Percentiles rank a stretch among this genome's conserved stretches.
Evolutionary conservation across 164 flowering plant genomes (phyloP).

Genomic region (Houttuynia cordata): DNA sequence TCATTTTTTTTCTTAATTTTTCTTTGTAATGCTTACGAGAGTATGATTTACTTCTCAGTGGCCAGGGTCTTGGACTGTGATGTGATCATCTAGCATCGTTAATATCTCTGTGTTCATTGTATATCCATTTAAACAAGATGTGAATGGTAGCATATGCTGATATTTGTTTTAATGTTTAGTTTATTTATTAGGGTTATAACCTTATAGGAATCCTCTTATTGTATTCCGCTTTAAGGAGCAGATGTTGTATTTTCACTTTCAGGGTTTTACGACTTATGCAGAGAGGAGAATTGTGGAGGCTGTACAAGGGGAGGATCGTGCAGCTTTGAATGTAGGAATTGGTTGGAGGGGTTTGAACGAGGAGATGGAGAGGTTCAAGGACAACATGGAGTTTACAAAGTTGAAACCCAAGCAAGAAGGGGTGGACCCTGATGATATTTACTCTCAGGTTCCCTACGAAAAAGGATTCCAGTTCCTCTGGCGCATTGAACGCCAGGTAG

Average conservation of each 20-base stretch:
- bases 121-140: no score
- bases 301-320: constrained; percentile 82
- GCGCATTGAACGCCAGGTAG: constrained; percentile 93
- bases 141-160: no score
- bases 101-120: no score
- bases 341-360: constrained; percentile 81
- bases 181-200: background rate
- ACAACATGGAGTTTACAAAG: constrained; percentile 87
- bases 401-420: constrained; percentile 85
- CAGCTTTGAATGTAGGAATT: constrained; percentile 75
- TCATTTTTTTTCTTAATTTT: no score
- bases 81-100: no score
- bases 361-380: constrained; percentile 81
- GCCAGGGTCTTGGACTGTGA: no score
- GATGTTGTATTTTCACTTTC: background rate
- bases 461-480: constrained; percentile 95
- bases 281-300: constrained; percentile 90
- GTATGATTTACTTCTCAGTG: no score
- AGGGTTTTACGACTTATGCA: constrained; percentile 97
- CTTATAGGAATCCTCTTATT: no score
- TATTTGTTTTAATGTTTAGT: no score
- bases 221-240: no score
- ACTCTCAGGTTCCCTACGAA: constrained; percentile 86
- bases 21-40: no score
- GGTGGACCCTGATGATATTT: constrained; percentile 90